Base-by-base conservation (phyloP, 1,139 yeast species). In the Geotrichum klebahnii region DNA sequence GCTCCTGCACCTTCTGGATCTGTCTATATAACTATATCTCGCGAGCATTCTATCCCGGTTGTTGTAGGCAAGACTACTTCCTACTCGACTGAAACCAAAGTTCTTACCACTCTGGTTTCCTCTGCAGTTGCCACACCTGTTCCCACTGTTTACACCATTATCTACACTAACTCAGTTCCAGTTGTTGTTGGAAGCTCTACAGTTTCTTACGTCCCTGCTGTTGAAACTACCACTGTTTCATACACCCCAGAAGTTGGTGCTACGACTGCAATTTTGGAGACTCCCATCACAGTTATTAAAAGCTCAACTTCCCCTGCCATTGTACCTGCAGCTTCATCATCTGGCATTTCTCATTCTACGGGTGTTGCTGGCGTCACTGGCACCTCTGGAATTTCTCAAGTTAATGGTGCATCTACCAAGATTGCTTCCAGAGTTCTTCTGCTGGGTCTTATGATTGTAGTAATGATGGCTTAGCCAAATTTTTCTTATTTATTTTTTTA, bases 101-200 rank as follows among this genome's bases (percentile, higher is more conserved):
- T n/a, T n/a, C n/a, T n/a, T n/a, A n/a, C n/a, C n/a, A n/a, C n/a
- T n/a, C n/a, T 41, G 49, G 14, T 33, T 44, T 2, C 14, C 52
- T 20, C 52, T 28, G 33, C 32, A 23, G 16, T 24, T 23, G 17
- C 34, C 10, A 19, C 20, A 8, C 23, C 38, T 19, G 31, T 33
- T 19, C 32, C 26, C 31, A 16, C 10, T 9, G 44, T 29, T 29
- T 12, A 19, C 26, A 36, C 48, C 23, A 37, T 28, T 26, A n/a
- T n/a, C n/a, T n/a, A n/a, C n/a, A n/a, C n/a, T n/a, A n/a, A n/a
- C n/a, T n/a, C n/a, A n/a, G n/a, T n/a, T n/a, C 37, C 43, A 29
- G 43, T 44, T 37, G 48, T 26, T 24, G 43, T 44, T 35, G 40
- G 29, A 31, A 29, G 36, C 42, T 36, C 48, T n/a, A 34, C 29